Evolutionary conservation across 805 yeast species (phyloP).

Genomic region (Maudiozyma turicensis): DNA sequence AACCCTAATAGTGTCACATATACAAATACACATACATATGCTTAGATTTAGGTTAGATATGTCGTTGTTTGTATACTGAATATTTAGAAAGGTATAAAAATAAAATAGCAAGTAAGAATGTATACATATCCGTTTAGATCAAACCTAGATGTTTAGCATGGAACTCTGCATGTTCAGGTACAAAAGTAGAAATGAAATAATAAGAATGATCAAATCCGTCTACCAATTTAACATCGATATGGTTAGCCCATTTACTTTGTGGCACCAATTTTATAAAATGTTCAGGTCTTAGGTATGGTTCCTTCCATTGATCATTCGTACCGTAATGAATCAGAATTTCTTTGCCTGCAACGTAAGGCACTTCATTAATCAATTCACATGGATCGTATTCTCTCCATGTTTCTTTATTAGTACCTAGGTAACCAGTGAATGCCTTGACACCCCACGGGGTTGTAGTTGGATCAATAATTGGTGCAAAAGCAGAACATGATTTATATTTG

Average conservation of each 20-base stretch:
- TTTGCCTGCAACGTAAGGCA: slow-evolving; percentile 37
- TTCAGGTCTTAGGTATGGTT: slow-evolving; percentile 66
- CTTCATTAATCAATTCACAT: slow-evolving; percentile 40
- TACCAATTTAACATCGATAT: slow-evolving; percentile 49
- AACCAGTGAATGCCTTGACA: slow-evolving; percentile 66
- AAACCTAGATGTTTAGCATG: slow-evolving; percentile 60
- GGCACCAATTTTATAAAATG: slow-evolving; percentile 49
- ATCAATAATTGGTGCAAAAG: slow-evolving; percentile 83
- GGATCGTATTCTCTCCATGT: slow-evolving; percentile 79
- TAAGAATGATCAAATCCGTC: slow-evolving; percentile 90
- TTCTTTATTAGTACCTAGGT: slow-evolving; percentile 48
- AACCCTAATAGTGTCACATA: too few relatives aligned
- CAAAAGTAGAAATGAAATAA: slow-evolving; percentile 72
- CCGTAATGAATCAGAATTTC: slow-evolving; percentile 83
- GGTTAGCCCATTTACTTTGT: slow-evolving; percentile 48
- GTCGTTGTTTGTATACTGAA: background rate
- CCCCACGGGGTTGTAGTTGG: slow-evolving; percentile 85
- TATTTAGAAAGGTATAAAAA: background rate
- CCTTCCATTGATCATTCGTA: slow-evolving; percentile 60
- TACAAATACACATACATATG: background rate
- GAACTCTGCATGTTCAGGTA: slow-evolving; percentile 72
- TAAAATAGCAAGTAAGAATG: background rate
- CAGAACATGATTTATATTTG: slow-evolving; percentile 65
- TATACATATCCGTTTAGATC: slow-evolving; percentile 5
- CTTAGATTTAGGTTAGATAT: background rate